Evolutionary conservation across 2,329 filamentous ascomycete species (phyloP), one percentile per base, ranked within the genome.

Genomic region (Diaporthe longicolla): DNA sequence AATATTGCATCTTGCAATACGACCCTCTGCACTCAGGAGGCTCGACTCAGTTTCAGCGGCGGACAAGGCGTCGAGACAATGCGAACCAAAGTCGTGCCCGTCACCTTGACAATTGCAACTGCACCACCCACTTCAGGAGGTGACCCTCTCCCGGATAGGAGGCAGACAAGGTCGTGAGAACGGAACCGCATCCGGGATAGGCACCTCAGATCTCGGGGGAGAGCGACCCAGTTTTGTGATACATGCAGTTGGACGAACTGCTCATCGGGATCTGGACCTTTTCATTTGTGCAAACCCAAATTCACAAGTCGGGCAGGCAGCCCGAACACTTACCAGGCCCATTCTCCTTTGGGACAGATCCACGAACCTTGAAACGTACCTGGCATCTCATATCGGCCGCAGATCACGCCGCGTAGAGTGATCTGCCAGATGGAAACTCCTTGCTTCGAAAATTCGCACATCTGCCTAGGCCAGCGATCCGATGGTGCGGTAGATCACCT

Each of bases 401-500:
- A 54, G 63, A 68, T 68, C 63, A 68, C 45, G 15, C 63, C 32
- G 32, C 32, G 15, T 19, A 68, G 45, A 68, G 35, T 15, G 48
- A 52, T 35, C 32, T 68, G 45, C 63, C 48, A 68, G 15, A 68
- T 35, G 63, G 32, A 32, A 68, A 68, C 45, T 19, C 63, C 32
- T 68, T 54, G 63, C 63, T 68, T 68, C 63, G 48, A 68, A 37
- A 37, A 54, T 29, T 54, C 48, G 48, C 48, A 29, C 63, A 21
- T 15, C 21, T 54, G 48, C 48, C 48, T 35, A 54, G 32, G 40
- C 63, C 48, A 54, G 45, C 26, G 63, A 68, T 54, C 63, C 63
- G 48, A 68, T 68, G 45, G 32, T 40, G 63, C 10, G 63, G 63
- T 40, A 68, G 63, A 68, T 68, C 63, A 68, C n/a, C n/a, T 68